Base-by-base conservation (phyloP, 2,329 filamentous ascomycete species). In the Ascochyta koolunga region DNA sequence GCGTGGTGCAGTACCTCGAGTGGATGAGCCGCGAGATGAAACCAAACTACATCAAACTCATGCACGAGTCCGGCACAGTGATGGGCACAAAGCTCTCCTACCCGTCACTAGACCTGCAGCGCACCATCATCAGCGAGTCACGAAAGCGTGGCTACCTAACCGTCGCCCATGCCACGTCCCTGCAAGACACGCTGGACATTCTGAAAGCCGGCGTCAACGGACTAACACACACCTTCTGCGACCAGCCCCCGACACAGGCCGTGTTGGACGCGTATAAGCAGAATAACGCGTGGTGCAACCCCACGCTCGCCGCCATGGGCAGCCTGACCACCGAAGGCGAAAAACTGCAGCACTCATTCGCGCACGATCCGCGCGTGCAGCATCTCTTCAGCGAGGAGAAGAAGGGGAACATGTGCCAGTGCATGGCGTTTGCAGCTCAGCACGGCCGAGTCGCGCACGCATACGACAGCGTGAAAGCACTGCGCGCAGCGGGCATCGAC, bases 1-100 rank as follows among this genome's bases (percentile, higher is more conserved):
- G 75, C 21, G 80, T 79, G 1, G 58, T 73, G 1, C 62, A 72
- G 15, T 82, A 78, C 53, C 66, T 82, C 2, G 67, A 74, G 11
- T 73, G 76, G 55, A 73, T 74, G 2, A 56, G 74, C 10, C 66
- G 66, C 10, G 77, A 81, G 48, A 69, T 70, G 58, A 55, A 69
- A 32, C 78, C 76, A 1, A 76, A 81, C 53, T 82, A 81, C 65
- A 79, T 82, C 62, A 83, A 82, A 60, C 65, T 82, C 41, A 80
- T 83, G 74, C 78, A 82, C 57, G 80, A 83, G 58, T 74, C 71
- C 45, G 80, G 80, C 3, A 70, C 62, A 7, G 64, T 70, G 8
- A 68, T 82, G 64, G 74, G 75, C 2, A 32, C 53, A 6, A 38
- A 70, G 7, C 70, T 80, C 16, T 56, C 61, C 4, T 69, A 77